A percentile compares a stretch with the other conserved stretches of the same genome.
Evolutionary conservation across 1,284 basidiomycete species (phyloP).

Genomic region (Bjerkandera adusta): DNA sequence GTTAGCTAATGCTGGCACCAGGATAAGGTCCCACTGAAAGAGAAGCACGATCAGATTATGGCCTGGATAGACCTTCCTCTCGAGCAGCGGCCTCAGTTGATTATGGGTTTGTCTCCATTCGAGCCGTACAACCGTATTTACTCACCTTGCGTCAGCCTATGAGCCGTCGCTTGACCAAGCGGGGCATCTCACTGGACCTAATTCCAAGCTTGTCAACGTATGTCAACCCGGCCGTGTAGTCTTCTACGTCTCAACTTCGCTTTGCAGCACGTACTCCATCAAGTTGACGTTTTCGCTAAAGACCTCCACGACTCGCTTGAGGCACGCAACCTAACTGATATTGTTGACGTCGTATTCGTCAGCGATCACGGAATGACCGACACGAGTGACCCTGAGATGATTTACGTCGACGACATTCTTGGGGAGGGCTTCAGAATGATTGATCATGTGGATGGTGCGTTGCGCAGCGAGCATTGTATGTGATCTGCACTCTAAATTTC

Average conservation of each 20-base stretch:
- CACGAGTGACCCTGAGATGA: constrained; percentile 70
- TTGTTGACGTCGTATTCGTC: constrained; percentile 88
- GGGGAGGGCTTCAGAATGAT: constrained; percentile 65
- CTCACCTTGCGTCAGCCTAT: constrained; percentile 47
- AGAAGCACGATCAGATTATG: constrained; percentile 75
- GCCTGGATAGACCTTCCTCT: constrained; percentile 76
- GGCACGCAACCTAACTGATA: constrained; percentile 73
- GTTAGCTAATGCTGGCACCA: constrained; percentile 22
- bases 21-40: constrained; percentile 59
- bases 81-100: constrained; percentile 70
- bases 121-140: neutral
- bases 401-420: constrained; percentile 86
- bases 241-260: constrained; percentile 2
- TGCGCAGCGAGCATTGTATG: neutral
- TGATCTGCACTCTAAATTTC: neutral
- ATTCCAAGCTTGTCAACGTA: constrained; percentile 71
- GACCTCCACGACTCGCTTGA: constrained; percentile 62
- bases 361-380: constrained; percentile 94
- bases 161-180: constrained; percentile 80
- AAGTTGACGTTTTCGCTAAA: constrained; percentile 77
- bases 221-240: constrained; percentile 21
- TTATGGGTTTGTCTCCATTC: constrained; percentile 54
- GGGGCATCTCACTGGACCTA: constrained; percentile 78
- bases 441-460: constrained; percentile 68
- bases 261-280: constrained; percentile 56